Evolutionary conservation across 2,329 filamentous ascomycete genomes (phyloP).

Genomic region (Ophiocordyceps camponoti-saundersi): DNA sequence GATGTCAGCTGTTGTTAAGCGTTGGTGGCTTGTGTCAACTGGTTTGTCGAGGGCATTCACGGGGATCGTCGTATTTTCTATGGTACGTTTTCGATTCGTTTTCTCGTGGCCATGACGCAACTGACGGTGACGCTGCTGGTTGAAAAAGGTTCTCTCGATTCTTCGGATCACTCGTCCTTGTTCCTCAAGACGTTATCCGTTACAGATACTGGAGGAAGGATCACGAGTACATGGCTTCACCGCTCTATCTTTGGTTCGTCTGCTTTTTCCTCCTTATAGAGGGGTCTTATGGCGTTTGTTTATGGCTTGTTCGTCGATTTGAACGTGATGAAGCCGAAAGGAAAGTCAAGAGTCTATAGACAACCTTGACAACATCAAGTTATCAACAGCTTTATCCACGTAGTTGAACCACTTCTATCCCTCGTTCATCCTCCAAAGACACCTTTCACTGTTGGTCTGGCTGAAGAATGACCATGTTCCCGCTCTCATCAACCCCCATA

Average conservation of each 20-base stretch:
- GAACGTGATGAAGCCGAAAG: not conserved
- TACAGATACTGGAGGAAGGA: conserved; percentile 1
- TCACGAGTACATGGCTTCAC: conserved; percentile 1
- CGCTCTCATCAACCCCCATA: not conserved
- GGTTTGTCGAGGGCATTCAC: not conserved
- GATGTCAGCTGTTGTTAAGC: not conserved
- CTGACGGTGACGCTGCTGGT: not conserved
- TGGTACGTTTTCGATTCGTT: not conserved
- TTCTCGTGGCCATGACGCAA: not conserved
- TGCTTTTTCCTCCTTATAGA: not conserved
- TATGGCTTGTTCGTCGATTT: conserved; percentile 1
- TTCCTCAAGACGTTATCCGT: conserved; percentile 1
- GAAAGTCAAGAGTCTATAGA: not conserved
- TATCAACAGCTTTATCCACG: no score
- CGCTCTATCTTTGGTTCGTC: not conserved
- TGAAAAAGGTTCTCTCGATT: conserved; percentile 1
- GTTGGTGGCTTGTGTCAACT: conserved; percentile 1
- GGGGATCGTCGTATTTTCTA: not conserved
- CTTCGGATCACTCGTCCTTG: not conserved
- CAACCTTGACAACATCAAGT: not conserved
- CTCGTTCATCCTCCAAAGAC: no score
- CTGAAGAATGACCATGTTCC: not conserved
- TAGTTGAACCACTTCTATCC: no score
- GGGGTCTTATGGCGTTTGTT: not conserved
- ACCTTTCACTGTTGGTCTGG: not conserved